These are phyloP conservation scores for Agrocybe pediades DNA, from an alignment of 768 basidiomycete genomes.

Conservation along the genomic window DNA sequence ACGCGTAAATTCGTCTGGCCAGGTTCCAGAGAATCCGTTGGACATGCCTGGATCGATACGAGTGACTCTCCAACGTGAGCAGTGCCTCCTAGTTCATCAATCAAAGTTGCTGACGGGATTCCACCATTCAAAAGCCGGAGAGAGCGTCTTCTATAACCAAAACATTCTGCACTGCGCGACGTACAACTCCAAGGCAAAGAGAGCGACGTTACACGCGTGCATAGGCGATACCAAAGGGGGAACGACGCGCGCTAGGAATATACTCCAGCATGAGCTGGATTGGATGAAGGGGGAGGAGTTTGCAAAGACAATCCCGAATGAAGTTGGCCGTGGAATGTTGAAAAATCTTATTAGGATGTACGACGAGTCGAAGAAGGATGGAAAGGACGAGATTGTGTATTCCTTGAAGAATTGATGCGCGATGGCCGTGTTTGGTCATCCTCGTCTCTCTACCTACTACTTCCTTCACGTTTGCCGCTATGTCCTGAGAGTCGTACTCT, in stretches of 20 bases:
- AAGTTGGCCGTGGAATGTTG: conserved; percentile 54
- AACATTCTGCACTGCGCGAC: conserved; percentile 78
- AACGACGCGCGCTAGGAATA: conserved; percentile 62
- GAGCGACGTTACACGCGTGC: conserved; percentile 72
- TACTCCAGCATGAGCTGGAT: conserved; percentile 71
- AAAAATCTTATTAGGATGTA: conserved; percentile 60
- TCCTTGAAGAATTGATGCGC: conserved; percentile 14
- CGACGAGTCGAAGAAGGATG: conserved; percentile 23
- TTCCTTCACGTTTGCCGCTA: too few species aligned
- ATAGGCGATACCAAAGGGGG: conserved; percentile 69
- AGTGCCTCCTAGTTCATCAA: too few species aligned
- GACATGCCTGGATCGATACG: conserved; percentile 71
- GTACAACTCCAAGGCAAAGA: conserved; percentile 48
- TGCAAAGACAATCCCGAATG: conserved; percentile 40
- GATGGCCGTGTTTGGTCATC: neutral
- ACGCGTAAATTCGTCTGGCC: conserved; percentile 51
- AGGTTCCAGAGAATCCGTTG: conserved; percentile 55
- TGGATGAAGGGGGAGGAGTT: conserved; percentile 69
- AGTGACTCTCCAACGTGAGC: conserved; percentile 56
- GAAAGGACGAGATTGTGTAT: conserved; percentile 1
- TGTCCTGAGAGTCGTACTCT: too few species aligned
- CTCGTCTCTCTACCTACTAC: too few species aligned
- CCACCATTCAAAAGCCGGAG: conserved; percentile 67
- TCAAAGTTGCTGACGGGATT: neutral
- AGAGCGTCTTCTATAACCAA: conserved; percentile 80